Percentiles rank a stretch among this genome's conserved stretches.
Evolutionary conservation across 129 eudicot species (phyloP).

Genomic region (Sambucus nigra): DNA sequence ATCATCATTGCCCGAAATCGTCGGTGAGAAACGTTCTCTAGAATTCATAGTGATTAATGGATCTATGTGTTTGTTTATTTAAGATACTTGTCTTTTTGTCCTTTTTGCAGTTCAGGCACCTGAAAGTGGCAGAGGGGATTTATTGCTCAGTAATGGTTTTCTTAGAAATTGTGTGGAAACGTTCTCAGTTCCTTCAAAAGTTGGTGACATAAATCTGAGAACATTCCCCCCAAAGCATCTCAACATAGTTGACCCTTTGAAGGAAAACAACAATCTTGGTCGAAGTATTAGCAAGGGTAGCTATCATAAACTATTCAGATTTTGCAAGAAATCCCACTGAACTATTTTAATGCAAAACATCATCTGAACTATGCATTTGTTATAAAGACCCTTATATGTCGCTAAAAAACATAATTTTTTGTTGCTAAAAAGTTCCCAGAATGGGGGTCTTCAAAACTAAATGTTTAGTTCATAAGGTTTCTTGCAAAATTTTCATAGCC

Average conservation of each 20-base stretch:
- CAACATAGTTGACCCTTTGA: conserved; percentile 80
- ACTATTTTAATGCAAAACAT: too few species aligned
- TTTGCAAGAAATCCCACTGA: too few species aligned
- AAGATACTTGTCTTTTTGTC: not conserved
- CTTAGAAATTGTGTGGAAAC: conserved; percentile 30
- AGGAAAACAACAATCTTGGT: conserved; percentile 76
- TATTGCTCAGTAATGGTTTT: conserved; percentile 31
- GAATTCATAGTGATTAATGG: not conserved
- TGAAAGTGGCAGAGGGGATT: conserved; percentile 10
- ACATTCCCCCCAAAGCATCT: conserved; percentile 41
- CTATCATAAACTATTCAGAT: too few species aligned
- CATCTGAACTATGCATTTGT: too few species aligned
- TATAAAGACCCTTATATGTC: too few species aligned
- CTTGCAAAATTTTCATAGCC: too few species aligned
- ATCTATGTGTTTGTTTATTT: not conserved
- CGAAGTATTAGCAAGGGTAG: conserved; percentile 72
- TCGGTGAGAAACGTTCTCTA: conserved; percentile 37
- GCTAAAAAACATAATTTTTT: too few species aligned
- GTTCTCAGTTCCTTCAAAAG: conserved; percentile 37
- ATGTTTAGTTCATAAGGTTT: too few species aligned
- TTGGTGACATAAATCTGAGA: conserved; percentile 14
- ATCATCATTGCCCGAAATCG: conserved; percentile 44
- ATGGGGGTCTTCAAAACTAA: too few species aligned
- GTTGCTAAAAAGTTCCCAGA: too few species aligned
- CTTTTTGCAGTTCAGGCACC: conserved; percentile 48